Conservation (phyloP, 768 basidiomycete species). For the Lactarius hatsudake region DNA sequence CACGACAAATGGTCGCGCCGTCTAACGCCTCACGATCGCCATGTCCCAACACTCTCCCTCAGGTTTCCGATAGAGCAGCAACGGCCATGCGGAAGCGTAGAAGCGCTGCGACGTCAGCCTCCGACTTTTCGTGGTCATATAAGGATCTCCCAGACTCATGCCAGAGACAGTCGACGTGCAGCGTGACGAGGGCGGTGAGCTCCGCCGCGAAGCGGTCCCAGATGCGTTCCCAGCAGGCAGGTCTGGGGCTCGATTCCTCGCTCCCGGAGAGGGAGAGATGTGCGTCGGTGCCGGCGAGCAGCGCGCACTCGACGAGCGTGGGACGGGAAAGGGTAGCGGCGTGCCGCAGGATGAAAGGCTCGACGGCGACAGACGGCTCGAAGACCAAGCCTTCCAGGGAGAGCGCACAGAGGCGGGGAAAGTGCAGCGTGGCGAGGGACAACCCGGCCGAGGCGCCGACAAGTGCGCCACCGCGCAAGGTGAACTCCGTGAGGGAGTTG, state of each 20-base stretch:
- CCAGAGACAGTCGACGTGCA: background rate
- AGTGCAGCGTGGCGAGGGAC: background rate
- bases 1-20: too few species aligned
- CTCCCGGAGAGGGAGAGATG: too few species aligned
- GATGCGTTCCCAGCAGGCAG: background rate
- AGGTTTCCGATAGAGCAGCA: background rate
- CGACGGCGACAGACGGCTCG: background rate
- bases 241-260: too few species aligned
- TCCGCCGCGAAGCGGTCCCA: background rate
- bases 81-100: background rate
- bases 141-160: too few species aligned
- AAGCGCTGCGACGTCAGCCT: background rate
- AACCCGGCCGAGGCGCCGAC: background rate
- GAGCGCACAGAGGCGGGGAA: background rate
- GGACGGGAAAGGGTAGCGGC: background rate
- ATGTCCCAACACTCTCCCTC: too few species aligned
- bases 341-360: constrained; percentile 1
- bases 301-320: background rate
- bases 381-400: background rate
- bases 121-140: too few species aligned
- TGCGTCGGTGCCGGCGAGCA: background rate
- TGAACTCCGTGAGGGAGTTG: background rate
- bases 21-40: too few species aligned
- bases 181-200: background rate
- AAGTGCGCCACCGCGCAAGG: background rate